Evolutionary conservation across 2,329 filamentous ascomycete species (phyloP).

Genomic region (Penicillium verrucosum): DNA sequence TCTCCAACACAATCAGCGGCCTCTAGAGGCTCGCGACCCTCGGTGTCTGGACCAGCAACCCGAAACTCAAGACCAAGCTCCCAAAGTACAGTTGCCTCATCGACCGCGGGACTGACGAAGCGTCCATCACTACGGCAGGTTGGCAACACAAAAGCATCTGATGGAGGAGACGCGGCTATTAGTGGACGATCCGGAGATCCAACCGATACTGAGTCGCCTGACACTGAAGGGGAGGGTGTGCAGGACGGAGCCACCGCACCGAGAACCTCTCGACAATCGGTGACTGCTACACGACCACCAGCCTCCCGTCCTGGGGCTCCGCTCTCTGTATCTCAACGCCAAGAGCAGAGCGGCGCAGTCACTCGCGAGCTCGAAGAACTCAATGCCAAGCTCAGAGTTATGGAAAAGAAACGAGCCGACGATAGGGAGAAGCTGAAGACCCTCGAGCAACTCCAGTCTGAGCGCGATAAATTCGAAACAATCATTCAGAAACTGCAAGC

Average conservation of each 20-base stretch:
- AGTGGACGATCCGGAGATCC: conserved; percentile 31
- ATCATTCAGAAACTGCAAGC: conserved; percentile 88
- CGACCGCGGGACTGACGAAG: conserved; percentile 27
- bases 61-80: conserved; percentile 34
- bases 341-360: conserved; percentile 48
- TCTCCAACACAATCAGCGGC: conserved; percentile 43
- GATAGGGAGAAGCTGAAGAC: conserved; percentile 81
- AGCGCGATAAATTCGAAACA: conserved; percentile 57
- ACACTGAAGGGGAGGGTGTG: conserved; percentile 22
- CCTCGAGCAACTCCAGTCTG: conserved; percentile 68
- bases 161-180: conserved; percentile 25
- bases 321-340: conserved; percentile 39
- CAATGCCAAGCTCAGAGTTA: conserved; percentile 77
- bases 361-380: conserved; percentile 77
- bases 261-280: conserved; percentile 24
- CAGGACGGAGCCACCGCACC: conserved; percentile 21
- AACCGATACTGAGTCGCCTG: conserved; percentile 28
- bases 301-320: conserved; percentile 28
- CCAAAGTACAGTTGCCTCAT: conserved; percentile 23
- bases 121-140: conserved; percentile 34
- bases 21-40: conserved; percentile 40
- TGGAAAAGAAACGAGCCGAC: conserved; percentile 83
- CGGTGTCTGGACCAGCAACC: conserved; percentile 34
- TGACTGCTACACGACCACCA: conserved; percentile 24
- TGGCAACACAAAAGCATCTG: conserved; percentile 26